Evolutionary conservation across 2,329 filamentous ascomycete species (phyloP).

Genomic region (Neofusicoccum parvum): DNA sequence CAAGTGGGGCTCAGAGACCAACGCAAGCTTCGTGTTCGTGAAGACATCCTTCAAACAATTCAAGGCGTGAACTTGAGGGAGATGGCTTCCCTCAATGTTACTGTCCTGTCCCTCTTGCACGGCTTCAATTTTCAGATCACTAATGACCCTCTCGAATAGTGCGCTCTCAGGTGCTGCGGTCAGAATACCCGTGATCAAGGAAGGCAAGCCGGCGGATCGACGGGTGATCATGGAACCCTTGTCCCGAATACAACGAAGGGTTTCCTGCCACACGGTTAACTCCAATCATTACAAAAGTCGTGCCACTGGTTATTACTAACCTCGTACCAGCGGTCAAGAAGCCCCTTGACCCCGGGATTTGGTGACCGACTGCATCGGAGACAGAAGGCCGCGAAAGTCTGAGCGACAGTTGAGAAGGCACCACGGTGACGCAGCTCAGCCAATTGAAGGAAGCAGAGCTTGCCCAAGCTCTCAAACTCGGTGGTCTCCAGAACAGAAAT

Average conservation of each 20-base stretch:
- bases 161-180: slow-evolving; percentile 60
- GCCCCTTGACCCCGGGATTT: slow-evolving; percentile 43
- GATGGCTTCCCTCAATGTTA: slow-evolving; percentile 57
- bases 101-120: slow-evolving; percentile 52
- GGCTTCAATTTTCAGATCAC: slow-evolving; percentile 63
- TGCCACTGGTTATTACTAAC: slow-evolving; percentile 25
- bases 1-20: slow-evolving; percentile 72
- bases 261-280: slow-evolving; percentile 48
- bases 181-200: slow-evolving; percentile 80
- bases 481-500: slow-evolving; percentile 33
- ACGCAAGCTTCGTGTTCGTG: slow-evolving; percentile 75
- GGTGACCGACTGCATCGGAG: slow-evolving; percentile 60
- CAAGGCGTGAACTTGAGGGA: slow-evolving; percentile 91
- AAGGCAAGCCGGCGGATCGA: slow-evolving; percentile 88
- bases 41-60: slow-evolving; percentile 94
- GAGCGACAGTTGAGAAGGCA: slow-evolving; percentile 89
- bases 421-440: slow-evolving; percentile 84
- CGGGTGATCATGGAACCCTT: slow-evolving; percentile 81
- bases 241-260: slow-evolving; percentile 69
- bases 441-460: slow-evolving; percentile 79
- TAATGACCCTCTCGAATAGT: slow-evolving; percentile 67
- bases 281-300: background rate
- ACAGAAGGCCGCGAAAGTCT: slow-evolving; percentile 84
- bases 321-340: slow-evolving; percentile 71
- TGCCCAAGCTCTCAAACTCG: slow-evolving; percentile 68